Evolutionary conservation across 2,329 filamentous ascomycete genomes (phyloP).

Genomic region (Endoconidiophora laricicola): DNA sequence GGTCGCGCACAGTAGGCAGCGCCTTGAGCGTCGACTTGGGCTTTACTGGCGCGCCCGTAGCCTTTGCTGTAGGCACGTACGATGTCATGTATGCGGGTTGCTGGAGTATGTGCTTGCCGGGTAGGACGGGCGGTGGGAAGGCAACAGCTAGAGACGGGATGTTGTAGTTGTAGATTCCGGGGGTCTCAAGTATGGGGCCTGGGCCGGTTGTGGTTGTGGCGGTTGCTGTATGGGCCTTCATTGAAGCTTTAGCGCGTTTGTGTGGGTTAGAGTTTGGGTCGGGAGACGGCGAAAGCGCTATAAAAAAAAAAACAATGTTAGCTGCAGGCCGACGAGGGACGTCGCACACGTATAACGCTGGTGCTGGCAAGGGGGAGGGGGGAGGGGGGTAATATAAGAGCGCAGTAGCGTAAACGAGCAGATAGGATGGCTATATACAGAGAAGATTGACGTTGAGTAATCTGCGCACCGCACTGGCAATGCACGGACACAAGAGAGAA

Average conservation of each 20-base stretch:
- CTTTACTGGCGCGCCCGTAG: constrained; percentile 48
- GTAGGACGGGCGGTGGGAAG: constrained; percentile 18
- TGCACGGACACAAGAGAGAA: too few species aligned
- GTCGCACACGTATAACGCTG: too few species aligned
- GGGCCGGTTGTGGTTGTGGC: constrained; percentile 2
- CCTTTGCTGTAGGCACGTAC: neutral
- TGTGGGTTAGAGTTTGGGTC: too few species aligned
- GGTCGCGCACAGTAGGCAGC: constrained; percentile 84
- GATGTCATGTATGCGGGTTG: neutral
- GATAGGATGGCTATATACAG: too few species aligned
- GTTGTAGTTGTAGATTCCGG: constrained; percentile 11
- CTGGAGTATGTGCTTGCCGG: neutral
- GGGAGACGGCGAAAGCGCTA: too few species aligned
- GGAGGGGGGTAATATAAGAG: too few species aligned
- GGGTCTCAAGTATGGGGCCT: constrained; percentile 5
- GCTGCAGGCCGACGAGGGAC: too few species aligned
- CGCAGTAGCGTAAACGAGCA: too few species aligned
- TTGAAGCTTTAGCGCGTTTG: constrained; percentile 10
- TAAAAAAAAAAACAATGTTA: neutral
- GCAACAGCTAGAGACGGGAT: constrained; percentile 19
- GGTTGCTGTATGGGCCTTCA: constrained; percentile 8
- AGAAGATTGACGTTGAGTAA: too few species aligned
- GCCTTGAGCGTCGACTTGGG: constrained; percentile 80
- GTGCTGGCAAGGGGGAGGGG: too few species aligned
- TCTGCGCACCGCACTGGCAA: too few species aligned